Base-by-base conservation (phyloP, 495 filamentous ascomycete species). In the Amorphotheca resinae region DNA sequence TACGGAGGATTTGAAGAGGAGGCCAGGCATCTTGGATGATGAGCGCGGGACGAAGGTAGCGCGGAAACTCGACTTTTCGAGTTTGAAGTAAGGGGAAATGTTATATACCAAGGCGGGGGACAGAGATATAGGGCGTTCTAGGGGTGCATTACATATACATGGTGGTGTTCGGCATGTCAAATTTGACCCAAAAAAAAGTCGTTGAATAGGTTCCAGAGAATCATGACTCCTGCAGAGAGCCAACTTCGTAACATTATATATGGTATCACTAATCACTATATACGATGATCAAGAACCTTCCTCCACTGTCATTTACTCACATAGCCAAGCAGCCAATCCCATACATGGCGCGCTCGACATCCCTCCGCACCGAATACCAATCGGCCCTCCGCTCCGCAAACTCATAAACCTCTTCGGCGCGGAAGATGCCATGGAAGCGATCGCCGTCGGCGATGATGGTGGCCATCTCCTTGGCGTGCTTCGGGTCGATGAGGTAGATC, bases 301-400 rank as follows among this genome's bases (percentile, higher is more conserved):
- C n/a, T n/a, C n/a, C n/a, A n/a, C n/a, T n/a, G n/a, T n/a, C n/a
- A n/a, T n/a, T n/a, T n/a, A n/a, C n/a, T 37, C 22, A 95, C 87
- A 96, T 95, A 37, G 89, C 58, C 31, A 51, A 60, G 57, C 91
- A 98, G 35, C 93, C 93, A 64, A 91, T 70, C 35, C 93, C 93
- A 69, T 95, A 96, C 93, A 96, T 94, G 17, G 86, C 88, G 63
- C 83, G 79, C 70, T 99, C 93, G 16, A 99, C 88, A 42, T 86
- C 76, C 45, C 72, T 73, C 64, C 80, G 81, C 3, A 99, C 82
- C 41, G 74, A 68, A 57, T 81, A 93, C 93, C 93, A 99, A 61
- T 99, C 93, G 49, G 87, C 87, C 45, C 93, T 67, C 46, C 93
- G 66, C 59, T 94, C 86, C 9, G 88, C 93, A 64, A 91, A 99